Evolutionary conservation across 768 basidiomycete species (phyloP).

Genomic region (Rhizopogon sp.): DNA sequence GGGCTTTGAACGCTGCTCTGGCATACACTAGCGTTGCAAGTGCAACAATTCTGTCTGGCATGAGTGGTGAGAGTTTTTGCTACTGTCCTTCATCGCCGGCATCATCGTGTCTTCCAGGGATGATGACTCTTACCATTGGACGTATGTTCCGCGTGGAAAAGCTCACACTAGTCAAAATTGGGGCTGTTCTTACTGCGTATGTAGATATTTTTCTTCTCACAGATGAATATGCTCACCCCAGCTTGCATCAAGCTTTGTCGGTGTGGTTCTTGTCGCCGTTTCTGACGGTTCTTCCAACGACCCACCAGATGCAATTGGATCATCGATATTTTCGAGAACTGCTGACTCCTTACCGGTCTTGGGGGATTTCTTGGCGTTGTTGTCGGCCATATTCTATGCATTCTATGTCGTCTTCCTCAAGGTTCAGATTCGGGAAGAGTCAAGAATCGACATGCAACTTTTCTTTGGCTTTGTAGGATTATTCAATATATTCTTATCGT

Average conservation of each 20-base stretch:
- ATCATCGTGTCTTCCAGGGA: slow-evolving; percentile 45
- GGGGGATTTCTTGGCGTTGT: slow-evolving; percentile 80
- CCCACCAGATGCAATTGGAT: slow-evolving; percentile 1
- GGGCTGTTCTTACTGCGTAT: slow-evolving; percentile 77
- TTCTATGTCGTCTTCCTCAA: slow-evolving; percentile 88
- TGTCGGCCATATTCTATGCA: slow-evolving; percentile 87
- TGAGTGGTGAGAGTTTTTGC: slow-evolving; percentile 60
- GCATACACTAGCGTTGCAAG: slow-evolving; percentile 92
- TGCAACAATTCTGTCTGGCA: slow-evolving; percentile 83
- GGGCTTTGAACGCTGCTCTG: slow-evolving; percentile 80
- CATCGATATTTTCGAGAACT: slow-evolving; percentile 10
- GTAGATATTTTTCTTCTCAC: slow-evolving; percentile 6
- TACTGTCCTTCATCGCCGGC: neutral
- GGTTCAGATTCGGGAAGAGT: slow-evolving; percentile 75
- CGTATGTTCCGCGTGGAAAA: slow-evolving; percentile 77
- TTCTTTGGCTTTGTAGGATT: slow-evolving; percentile 94
- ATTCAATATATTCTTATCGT: slow-evolving; percentile 71
- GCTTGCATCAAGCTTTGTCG: slow-evolving; percentile 53
- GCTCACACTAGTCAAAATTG: slow-evolving; percentile 65
- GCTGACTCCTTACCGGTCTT: slow-evolving; percentile 29
- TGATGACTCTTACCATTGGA: slow-evolving; percentile 89
- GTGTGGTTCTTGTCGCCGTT: slow-evolving; percentile 84
- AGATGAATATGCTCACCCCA: neutral
- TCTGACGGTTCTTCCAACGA: slow-evolving; percentile 56
- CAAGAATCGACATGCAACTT: slow-evolving; percentile 86